phyloP scores from a whole-genome alignment of 257 asterid species.

The Voacanga thouarsii region DNA sequence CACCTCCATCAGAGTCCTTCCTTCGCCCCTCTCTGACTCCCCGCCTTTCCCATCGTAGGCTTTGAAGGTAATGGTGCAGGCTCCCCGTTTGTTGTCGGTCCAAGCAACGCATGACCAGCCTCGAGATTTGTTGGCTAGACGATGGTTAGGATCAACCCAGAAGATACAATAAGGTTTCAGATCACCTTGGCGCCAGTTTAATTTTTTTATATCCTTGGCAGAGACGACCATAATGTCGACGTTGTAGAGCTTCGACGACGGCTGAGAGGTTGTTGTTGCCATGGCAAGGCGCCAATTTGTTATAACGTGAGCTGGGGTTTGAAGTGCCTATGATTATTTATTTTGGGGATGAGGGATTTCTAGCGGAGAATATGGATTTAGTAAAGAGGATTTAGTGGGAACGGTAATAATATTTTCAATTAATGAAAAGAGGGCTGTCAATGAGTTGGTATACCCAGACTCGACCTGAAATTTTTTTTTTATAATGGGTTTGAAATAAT shows the following conservation, averaged over 20 bases:
- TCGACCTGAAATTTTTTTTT: no score
- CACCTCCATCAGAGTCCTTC: no score
- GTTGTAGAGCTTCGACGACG: constrained; percentile 49
- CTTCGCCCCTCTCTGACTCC: no score
- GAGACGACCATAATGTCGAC: constrained; percentile 67
- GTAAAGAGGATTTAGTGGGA: not conserved
- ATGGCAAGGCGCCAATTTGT: constrained; percentile 20
- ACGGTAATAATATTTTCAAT: not conserved
- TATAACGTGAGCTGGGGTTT: constrained; percentile 14
- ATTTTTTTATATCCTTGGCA: constrained; percentile 84
- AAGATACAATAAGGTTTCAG: constrained; percentile 78
- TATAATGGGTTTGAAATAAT: no score
- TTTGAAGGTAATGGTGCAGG: no score
- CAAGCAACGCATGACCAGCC: no score
- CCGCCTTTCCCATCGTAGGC: no score
- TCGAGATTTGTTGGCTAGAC: constrained; percentile 81
- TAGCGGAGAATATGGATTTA: not conserved
- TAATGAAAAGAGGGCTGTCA: not conserved
- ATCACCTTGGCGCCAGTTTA: constrained; percentile 80
- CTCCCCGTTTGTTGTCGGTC: no score
- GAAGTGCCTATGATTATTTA: not conserved
- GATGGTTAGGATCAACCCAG: constrained; percentile 84
- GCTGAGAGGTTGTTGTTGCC: constrained; percentile 38
- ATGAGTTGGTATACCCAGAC: no score
- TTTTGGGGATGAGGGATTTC: not conserved